A percentile compares a stretch with the other conserved stretches of the same genome.
These are phyloP conservation scores for Bidens hawaiensis DNA, from an alignment of 140 eudicot genomes.

Conservation along the genomic window DNA sequence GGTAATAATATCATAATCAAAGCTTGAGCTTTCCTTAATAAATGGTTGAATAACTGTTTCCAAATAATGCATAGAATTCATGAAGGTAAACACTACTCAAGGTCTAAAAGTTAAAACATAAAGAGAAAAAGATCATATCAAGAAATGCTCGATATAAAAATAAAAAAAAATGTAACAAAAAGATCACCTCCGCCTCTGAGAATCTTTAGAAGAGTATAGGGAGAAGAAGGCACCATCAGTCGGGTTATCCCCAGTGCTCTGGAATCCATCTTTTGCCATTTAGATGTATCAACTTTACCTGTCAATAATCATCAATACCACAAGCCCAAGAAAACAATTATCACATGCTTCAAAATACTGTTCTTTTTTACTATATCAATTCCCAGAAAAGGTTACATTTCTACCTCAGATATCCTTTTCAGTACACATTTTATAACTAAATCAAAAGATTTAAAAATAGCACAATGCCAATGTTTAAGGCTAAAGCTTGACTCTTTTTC, in stretches of 20 bases:
- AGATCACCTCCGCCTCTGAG: constrained; percentile 59
- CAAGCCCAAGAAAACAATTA: not conserved
- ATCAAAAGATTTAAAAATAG: not conserved
- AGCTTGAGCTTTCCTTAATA: not conserved
- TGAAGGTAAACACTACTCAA: not conserved
- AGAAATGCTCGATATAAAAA: not conserved
- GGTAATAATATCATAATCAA: not conserved
- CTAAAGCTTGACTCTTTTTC: not conserved
- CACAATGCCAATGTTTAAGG: constrained; percentile 6
- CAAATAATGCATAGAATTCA: not conserved
- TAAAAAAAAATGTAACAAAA: not conserved
- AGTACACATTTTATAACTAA: not conserved
- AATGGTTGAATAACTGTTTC: constrained; percentile 4
- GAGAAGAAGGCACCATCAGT: constrained; percentile 53
- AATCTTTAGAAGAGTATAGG: constrained; percentile 63
- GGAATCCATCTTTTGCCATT: constrained; percentile 71
- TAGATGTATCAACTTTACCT: constrained; percentile 41
- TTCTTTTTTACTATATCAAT: not conserved
- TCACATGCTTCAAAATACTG: not conserved
- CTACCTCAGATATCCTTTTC: not conserved
- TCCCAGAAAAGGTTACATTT: constrained; percentile 11
- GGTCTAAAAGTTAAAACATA: not conserved
- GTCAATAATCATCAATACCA: constrained; percentile 14
- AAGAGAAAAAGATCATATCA: not conserved
- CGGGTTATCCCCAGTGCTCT: constrained; percentile 50